Evolutionary conservation across 768 basidiomycete species (phyloP).

Genomic region (Chalciporus sphaerocephalus): DNA sequence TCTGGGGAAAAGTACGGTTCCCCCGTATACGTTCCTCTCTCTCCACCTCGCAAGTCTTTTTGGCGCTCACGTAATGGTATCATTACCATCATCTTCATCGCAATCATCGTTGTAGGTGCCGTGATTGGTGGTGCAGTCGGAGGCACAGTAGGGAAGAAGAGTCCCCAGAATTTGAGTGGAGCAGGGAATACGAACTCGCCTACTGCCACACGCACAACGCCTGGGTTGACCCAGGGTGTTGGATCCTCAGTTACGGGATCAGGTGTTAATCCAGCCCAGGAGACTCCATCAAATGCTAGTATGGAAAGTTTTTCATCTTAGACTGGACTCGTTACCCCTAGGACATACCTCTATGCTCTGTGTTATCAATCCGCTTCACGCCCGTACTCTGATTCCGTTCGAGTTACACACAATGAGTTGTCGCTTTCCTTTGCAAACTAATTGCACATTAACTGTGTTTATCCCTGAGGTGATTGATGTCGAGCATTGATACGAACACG

Average conservation of each 20-base stretch:
- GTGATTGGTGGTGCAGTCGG: slow-evolving; percentile 59
- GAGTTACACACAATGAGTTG: too few species aligned
- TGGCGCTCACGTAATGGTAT: slow-evolving; percentile 47
- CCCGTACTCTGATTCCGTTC: too few species aligned
- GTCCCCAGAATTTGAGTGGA: neutral
- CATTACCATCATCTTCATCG: slow-evolving; percentile 34
- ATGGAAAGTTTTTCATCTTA: neutral
- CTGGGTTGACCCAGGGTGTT: neutral
- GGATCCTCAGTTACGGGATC: neutral
- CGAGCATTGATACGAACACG: neutral
- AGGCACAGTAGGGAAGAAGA: slow-evolving; percentile 37
- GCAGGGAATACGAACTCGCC: neutral
- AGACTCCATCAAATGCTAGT: neutral
- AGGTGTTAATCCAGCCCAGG: neutral
- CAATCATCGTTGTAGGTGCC: slow-evolving; percentile 44
- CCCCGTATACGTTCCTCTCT: neutral
- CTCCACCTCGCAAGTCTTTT: slow-evolving; percentile 33
- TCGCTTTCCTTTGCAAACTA: neutral
- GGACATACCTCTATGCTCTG: neutral
- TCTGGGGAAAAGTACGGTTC: slow-evolving; percentile 13
- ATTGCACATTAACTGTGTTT: neutral
- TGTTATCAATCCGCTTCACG: neutral
- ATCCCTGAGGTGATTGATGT: neutral
- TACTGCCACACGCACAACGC: neutral
- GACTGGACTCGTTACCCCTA: neutral